Evolutionary conservation across 2,329 filamentous ascomycete species (phyloP).

Genomic region (Triangularia setosa): DNA sequence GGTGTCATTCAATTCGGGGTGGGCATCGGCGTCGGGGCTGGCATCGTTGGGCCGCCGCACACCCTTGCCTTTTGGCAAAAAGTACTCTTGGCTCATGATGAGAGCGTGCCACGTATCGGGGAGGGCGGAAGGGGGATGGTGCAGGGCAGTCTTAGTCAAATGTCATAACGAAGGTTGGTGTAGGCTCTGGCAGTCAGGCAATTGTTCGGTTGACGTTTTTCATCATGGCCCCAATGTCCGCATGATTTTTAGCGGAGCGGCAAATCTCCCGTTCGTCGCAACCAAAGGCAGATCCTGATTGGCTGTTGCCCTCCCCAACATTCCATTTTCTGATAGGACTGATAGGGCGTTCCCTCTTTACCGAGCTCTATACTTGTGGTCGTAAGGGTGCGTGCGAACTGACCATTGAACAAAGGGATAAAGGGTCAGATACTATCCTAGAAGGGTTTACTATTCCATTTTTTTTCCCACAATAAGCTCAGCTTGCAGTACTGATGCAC

Average conservation of each 20-base stretch:
- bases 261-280: background rate
- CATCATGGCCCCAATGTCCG: background rate
- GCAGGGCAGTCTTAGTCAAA: constrained; percentile 1
- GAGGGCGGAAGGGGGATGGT: constrained; percentile 3
- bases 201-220: constrained; percentile 6
- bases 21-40: constrained; percentile 22
- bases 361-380: background rate
- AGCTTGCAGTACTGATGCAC: background rate
- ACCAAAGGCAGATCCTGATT: background rate
- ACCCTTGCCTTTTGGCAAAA: constrained; percentile 51
- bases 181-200: background rate
- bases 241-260: constrained; percentile 5
- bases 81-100: constrained; percentile 59
- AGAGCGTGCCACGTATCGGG: constrained; percentile 9
- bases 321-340: background rate
- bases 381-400: background rate
- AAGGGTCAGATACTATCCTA: background rate
- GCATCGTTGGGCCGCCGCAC: constrained; percentile 32
- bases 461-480: background rate
- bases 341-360: background rate
- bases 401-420: background rate
- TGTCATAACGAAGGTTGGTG: constrained; percentile 6
- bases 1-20: constrained; percentile 1
- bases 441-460: background rate
- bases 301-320: background rate